A percentile compares a stretch with the other conserved stretches of the same genome.
Conservation (phyloP, 2,329 filamentous ascomycete species). For the Drechslerella coelobrocha region DNA sequence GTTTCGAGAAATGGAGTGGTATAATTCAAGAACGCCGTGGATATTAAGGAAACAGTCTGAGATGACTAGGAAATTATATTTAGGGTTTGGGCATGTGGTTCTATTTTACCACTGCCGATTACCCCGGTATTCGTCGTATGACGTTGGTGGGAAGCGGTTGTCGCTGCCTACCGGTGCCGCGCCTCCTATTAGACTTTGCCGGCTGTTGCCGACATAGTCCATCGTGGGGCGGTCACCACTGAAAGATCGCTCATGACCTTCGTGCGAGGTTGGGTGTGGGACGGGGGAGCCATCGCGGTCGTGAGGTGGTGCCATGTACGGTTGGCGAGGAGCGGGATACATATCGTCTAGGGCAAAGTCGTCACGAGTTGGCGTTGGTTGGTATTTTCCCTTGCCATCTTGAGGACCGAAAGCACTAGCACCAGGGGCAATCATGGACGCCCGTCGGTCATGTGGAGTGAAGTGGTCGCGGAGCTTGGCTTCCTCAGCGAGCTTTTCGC, state of each 20-base stretch:
- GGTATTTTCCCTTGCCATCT: constrained; percentile 55
- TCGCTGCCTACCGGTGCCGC: constrained; percentile 36
- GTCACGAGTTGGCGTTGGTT: constrained; percentile 52
- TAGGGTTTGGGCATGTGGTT: background rate
- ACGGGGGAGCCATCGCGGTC: constrained; percentile 46
- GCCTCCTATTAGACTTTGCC: constrained; percentile 42
- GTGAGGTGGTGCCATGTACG: constrained; percentile 45
- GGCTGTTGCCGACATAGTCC: constrained; percentile 31
- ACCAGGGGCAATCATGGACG: constrained; percentile 75
- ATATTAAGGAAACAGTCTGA: constrained; percentile 9
- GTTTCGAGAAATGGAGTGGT: background rate
- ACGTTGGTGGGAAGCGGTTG: constrained; percentile 41
- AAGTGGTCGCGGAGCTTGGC: constrained; percentile 67
- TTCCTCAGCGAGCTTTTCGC: constrained; percentile 69
- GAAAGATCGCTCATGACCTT: constrained; percentile 32
- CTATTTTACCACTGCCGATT: constrained; percentile 26
- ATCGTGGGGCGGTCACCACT: constrained; percentile 29
- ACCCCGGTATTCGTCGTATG: constrained; percentile 44
- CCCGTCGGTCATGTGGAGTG: constrained; percentile 84
- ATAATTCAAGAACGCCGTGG: constrained; percentile 7
- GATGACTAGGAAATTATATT: constrained; percentile 5
- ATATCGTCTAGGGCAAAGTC: constrained; percentile 49
- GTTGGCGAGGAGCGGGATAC: constrained; percentile 35
- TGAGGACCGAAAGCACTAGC: constrained; percentile 56
- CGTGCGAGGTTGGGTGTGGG: constrained; percentile 14